Conservation (phyloP, 2,329 filamentous ascomycete species). For the Trichoderma endophyticum region DNA sequence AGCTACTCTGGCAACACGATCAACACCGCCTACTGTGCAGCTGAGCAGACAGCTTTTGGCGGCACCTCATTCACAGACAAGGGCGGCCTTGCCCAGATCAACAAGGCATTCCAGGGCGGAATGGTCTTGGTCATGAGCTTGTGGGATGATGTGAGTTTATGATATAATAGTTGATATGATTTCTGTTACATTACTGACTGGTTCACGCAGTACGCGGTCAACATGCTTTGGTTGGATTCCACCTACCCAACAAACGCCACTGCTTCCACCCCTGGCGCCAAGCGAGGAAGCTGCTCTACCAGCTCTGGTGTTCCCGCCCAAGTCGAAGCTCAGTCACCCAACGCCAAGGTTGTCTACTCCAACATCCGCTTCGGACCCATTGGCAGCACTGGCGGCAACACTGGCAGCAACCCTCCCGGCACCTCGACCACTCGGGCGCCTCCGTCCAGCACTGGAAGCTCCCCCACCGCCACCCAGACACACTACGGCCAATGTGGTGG, state of each 20-base stretch:
- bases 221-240: conserved; percentile 75
- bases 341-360: conserved; percentile 53
- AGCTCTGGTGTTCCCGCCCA: conserved; percentile 50
- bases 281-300: conserved; percentile 53
- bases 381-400: conserved; percentile 43
- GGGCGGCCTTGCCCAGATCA: conserved; percentile 59
- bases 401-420: conserved; percentile 19
- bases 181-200: not conserved
- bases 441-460: not conserved
- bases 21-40: conserved; percentile 56
- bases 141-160: conserved; percentile 55
- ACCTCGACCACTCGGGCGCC: not conserved
- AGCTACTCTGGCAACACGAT: conserved; percentile 46
- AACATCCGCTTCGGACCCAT: conserved; percentile 59
- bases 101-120: conserved; percentile 38
- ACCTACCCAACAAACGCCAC: conserved; percentile 53
- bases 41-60: conserved; percentile 58
- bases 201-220: conserved; percentile 47
- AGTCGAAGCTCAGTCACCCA: conserved; percentile 45
- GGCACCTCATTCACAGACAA: conserved; percentile 49
- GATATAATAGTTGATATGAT: not conserved
- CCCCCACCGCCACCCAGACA: conserved; percentile 12
- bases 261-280: conserved; percentile 40
- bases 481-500: conserved; percentile 41
- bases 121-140: conserved; percentile 51